Base-by-base conservation (phyloP, 805 yeast genomes). In the Saccharomycopsis fibuligera region DNA sequence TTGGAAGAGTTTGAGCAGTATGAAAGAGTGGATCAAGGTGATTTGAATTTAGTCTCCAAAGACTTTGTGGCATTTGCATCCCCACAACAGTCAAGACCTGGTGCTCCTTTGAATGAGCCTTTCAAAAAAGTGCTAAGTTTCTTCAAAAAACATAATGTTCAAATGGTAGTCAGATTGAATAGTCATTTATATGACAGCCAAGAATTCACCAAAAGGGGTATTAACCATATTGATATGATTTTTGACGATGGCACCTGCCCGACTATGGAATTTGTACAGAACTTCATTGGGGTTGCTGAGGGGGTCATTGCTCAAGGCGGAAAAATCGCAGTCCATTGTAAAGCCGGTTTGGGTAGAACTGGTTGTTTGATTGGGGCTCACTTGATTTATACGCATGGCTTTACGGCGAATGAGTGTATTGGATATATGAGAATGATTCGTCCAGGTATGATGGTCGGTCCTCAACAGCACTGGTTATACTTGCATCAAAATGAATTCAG, bases 401-500 rank as follows among this genome's bases (percentile, higher is more conserved):
- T 93, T 62, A 93, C 98, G 3, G 99, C 99, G 2, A 85, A 78
- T 62, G 99, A 93, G 66, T 93, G 96, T 65, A 93, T 93, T 58
- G 96, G 91, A 1, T 93, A 89, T 62, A 86, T 93, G 91, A 76
- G 99, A 64, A 86, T 93, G 78, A 75, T 93, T 54, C 78, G 99
- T 57, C 99, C 99, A 0, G 99, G 99, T 37, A 93, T 93, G 99
- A 97, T 93, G n/a, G 99, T 93, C 27, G 99, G 99, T 0, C 99
- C 99, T 2, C 99, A 93, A 66, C 99, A 93, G 64, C 99, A 93
- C 68, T 93, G 99, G 99, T 73, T 93, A 51, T 93, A 93, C 62
- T 74, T 93, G 55, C 96, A 93, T 63, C 99, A 93, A 66, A 83
- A 88, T 64, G 96, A 90, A 57, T 93, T 93, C 65, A 76, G 97